Base-by-base conservation (phyloP, 2,329 filamentous ascomycete genomes). In the Colletotrichum coccodes region DNA sequence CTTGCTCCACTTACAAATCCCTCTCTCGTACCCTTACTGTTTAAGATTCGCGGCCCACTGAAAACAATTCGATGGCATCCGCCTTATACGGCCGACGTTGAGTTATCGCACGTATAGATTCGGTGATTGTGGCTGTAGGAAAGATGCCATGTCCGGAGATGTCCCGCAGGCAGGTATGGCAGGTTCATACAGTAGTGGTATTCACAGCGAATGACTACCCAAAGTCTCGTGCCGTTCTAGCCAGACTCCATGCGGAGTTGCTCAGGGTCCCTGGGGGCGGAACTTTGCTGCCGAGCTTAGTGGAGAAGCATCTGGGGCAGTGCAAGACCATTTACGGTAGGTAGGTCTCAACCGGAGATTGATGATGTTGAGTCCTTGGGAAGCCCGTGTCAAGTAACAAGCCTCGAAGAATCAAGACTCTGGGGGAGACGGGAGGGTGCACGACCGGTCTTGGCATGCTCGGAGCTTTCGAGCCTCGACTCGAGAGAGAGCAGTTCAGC, bases 231-330 rank as follows among this genome's bases (percentile, higher is more conserved):
- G 30, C 32, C 23, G 57, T 38, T 36, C 57, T 32, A 49, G 57
- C 23, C 18, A 32, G 18, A 42, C 57, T 34, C 38, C 18, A 30
- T 32, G 63, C 30, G 47, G 63, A 61, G 46, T 32, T 46, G 21
- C 12, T 30, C 23, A 47, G 56, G 57, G 47, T 54, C 56, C n/a
- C 47, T 36, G 40, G 57, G 47, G 44, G 42, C 40, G 50, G 26
- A 32, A 49, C 28, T 11, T 18, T 38, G 44, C 32, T 23, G 57
- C 21, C 57, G 57, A 42, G 21, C 12, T 14, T 16, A 18, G 63
- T 65, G 57, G 63, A 40, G 57, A 61, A 47, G 47, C 34, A 52
- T 36, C 47, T 18, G 57, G 47, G 63, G 57, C 57, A n/a, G 38
- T 53, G 62, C 62, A 53, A 44, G 38, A 28, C 14, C 40, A 12